Percentiles rank a stretch among this genome's conserved stretches.
These are phyloP conservation scores for Fusarium sp. DNA, from an alignment of 2,329 filamentous ascomycete species.

Conservation along the genomic window DNA sequence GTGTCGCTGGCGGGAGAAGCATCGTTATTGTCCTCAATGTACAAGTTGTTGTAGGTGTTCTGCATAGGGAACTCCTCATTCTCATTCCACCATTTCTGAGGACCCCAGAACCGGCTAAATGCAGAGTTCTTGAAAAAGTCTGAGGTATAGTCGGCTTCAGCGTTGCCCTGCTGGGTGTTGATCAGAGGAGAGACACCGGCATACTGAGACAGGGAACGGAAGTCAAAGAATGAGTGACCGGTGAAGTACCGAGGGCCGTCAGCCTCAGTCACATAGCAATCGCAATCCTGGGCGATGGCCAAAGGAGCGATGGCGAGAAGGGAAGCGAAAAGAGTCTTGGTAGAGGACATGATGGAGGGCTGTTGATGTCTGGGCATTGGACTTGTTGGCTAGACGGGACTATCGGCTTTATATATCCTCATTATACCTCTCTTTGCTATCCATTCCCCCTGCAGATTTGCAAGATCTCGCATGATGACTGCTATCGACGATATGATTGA, in stretches of 20 bases:
- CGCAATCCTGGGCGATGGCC: conserved; percentile 47
- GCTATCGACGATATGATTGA: conserved; percentile 10
- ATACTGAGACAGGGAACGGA: conserved; percentile 49
- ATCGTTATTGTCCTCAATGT: conserved; percentile 60
- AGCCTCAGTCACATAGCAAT: conserved; percentile 51
- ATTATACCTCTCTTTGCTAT: neutral
- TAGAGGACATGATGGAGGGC: conserved; percentile 39
- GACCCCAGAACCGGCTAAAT: conserved; percentile 55
- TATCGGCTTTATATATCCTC: conserved; percentile 7
- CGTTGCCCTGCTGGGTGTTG: conserved; percentile 48
- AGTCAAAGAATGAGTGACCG: conserved; percentile 51
- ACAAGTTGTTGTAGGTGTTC: conserved; percentile 59
- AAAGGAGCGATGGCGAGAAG: conserved; percentile 42
- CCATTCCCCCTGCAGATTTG: conserved; percentile 4
- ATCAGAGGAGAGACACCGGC: conserved; percentile 53
- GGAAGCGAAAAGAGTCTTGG: conserved; percentile 40
- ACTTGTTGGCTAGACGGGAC: neutral
- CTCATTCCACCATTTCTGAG: conserved; percentile 58
- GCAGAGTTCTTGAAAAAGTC: conserved; percentile 53
- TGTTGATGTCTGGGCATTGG: neutral
- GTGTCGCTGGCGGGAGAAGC: conserved; percentile 52
- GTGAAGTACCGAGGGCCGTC: conserved; percentile 46
- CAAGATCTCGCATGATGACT: neutral
- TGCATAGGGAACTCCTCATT: conserved; percentile 54
- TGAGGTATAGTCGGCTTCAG: conserved; percentile 53